Conservation (phyloP, 345 rosid genomes). For the Populus alba region DNA sequence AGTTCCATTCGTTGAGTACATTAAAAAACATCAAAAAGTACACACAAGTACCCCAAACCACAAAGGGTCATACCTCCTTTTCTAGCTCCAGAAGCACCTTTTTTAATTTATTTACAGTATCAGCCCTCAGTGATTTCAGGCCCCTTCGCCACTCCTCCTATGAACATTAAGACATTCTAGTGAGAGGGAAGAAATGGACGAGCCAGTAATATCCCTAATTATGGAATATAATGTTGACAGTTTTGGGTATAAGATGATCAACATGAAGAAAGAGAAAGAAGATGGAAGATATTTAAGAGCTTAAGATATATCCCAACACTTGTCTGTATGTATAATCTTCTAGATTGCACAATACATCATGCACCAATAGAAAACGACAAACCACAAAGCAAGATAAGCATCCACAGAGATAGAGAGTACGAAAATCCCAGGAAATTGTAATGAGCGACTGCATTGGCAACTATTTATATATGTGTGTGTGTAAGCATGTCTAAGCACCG, state of each 20-base stretch:
- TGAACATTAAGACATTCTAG: neutral
- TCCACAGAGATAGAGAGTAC: neutral
- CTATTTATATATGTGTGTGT: neutral
- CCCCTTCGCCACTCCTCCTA: conserved; percentile 39
- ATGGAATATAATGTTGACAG: neutral
- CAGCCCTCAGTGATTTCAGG: conserved; percentile 31
- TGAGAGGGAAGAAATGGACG: neutral
- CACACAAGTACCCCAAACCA: neutral
- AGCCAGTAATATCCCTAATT: neutral
- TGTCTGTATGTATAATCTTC: neutral
- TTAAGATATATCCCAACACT: neutral
- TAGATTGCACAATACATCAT: neutral
- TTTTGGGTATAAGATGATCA: neutral
- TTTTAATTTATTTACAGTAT: conserved; percentile 31
- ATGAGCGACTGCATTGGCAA: neutral
- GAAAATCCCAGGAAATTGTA: neutral
- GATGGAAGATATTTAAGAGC: neutral
- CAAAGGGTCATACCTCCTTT: conserved; percentile 26
- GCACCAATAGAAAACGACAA: neutral
- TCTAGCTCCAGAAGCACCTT: conserved; percentile 32
- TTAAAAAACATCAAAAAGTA: neutral
- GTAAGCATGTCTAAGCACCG: neutral
- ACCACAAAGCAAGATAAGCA: neutral
- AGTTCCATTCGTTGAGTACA: neutral
- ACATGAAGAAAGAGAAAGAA: neutral